Evolutionary conservation across 768 basidiomycete genomes (phyloP).

Genomic region (Boletus speciosus): DNA sequence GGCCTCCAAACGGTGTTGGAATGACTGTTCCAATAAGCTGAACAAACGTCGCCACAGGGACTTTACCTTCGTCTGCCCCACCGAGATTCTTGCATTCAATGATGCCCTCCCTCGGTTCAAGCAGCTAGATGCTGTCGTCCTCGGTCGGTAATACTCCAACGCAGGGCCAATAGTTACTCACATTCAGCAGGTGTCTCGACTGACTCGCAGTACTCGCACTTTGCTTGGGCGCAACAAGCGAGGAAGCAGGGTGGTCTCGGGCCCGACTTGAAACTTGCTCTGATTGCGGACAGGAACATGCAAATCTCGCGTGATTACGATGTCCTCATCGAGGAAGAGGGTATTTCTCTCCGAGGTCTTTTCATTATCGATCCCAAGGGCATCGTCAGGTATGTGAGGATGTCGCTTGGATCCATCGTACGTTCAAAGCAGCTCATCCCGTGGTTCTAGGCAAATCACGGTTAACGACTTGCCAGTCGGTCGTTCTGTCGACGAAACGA

Average conservation of each 20-base stretch:
- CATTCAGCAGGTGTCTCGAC: slow-evolving; percentile 64
- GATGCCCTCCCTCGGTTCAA: slow-evolving; percentile 77
- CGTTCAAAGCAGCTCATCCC: background rate
- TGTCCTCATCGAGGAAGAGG: slow-evolving; percentile 83
- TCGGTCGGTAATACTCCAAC: slow-evolving; percentile 47
- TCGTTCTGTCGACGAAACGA: slow-evolving; percentile 91
- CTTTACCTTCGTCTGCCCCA: slow-evolving; percentile 91
- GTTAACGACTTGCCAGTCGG: slow-evolving; percentile 93
- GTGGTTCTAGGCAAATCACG: slow-evolving; percentile 64
- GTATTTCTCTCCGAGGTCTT: slow-evolving; percentile 81
- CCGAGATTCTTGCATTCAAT: slow-evolving; percentile 94
- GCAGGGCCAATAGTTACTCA: background rate
- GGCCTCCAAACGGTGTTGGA: slow-evolving; percentile 25
- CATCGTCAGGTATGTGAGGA: slow-evolving; percentile 48
- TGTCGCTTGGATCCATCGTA: background rate
- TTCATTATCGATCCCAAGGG: slow-evolving; percentile 89
- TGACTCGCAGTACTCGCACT: slow-evolving; percentile 85
- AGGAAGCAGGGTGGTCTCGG: slow-evolving; percentile 89
- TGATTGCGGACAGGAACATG: slow-evolving; percentile 80
- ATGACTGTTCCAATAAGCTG: background rate
- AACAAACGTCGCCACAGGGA: slow-evolving; percentile 45
- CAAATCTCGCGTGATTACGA: slow-evolving; percentile 81
- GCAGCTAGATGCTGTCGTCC: slow-evolving; percentile 67
- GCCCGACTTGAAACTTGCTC: slow-evolving; percentile 79
- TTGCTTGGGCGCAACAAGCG: slow-evolving; percentile 80